Conservation (phyloP, 2,329 filamentous ascomycete genomes). For the Dothideomycetes sp. region DNA sequence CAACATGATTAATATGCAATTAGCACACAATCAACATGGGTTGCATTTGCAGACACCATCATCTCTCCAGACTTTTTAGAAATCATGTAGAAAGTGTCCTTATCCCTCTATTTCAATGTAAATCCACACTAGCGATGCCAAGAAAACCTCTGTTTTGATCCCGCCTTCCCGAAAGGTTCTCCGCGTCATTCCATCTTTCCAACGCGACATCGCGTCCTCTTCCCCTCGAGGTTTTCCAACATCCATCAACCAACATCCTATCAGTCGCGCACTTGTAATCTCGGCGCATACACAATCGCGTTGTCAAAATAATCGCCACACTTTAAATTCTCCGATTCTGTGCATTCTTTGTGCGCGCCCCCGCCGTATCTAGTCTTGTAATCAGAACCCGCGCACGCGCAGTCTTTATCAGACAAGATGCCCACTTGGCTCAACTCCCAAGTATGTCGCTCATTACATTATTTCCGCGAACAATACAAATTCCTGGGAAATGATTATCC, state of each 20-base stretch:
- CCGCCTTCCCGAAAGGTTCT: neutral
- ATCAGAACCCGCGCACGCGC: neutral
- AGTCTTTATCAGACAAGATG: neutral
- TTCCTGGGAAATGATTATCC: too few relatives aligned
- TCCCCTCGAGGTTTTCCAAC: neutral
- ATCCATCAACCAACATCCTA: neutral
- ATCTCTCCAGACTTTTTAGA: too few relatives aligned
- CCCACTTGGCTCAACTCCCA: neutral
- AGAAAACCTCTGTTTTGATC: neutral
- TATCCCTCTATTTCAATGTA: too few relatives aligned
- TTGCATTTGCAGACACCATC: too few relatives aligned
- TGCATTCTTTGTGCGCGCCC: neutral
- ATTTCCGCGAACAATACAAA: too few relatives aligned
- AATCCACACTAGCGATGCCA: neutral
- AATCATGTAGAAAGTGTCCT: too few relatives aligned
- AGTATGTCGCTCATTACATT: too few relatives aligned
- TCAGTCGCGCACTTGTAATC: neutral
- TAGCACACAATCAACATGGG: too few relatives aligned
- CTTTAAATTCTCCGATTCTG: too few relatives aligned
- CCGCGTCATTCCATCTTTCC: neutral
- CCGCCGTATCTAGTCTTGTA: neutral
- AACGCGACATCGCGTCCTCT: neutral
- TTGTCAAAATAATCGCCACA: too few relatives aligned
- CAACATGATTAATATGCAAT: too few relatives aligned
- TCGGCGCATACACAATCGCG: neutral